Evolutionary conservation across 192 early-diverging fungal species (phyloP).

Genomic region (Coemansia sp.): DNA sequence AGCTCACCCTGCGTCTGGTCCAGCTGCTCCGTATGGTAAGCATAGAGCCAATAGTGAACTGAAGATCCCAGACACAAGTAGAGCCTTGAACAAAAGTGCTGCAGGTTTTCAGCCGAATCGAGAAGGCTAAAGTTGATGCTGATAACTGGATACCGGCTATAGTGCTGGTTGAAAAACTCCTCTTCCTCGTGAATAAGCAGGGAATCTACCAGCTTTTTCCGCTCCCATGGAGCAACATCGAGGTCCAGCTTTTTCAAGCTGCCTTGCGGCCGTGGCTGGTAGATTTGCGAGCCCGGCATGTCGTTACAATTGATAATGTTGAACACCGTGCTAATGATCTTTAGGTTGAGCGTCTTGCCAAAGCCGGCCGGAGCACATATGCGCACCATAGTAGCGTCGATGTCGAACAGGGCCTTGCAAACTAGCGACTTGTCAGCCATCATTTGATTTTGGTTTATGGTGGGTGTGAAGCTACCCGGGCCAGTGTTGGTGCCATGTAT

Average conservation of each 20-base stretch:
- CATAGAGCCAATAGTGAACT: no score
- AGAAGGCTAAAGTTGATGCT: not conserved
- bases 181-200: not conserved
- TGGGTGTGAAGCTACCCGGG: no score
- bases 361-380: conserved; percentile 7
- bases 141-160: conserved; percentile 2
- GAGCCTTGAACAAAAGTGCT: no score
- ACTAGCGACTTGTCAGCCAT: conserved; percentile 5
- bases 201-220: conserved; percentile 2
- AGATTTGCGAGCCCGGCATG: not conserved
- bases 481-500: no score
- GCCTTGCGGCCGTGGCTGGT: not conserved
- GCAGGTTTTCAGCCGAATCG: no score
- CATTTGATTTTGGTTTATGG: not conserved
- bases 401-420: conserved; percentile 11
- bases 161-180: not conserved
- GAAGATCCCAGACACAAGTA: no score
- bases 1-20: no score
- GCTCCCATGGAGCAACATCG: not conserved
- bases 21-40: no score
- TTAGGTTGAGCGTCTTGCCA: conserved; percentile 8
- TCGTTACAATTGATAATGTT: not conserved
- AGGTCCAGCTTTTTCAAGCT: not conserved
- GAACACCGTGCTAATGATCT: not conserved
- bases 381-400: not conserved